These are phyloP conservation scores for Isochrysis galbana DNA, from an alignment of 78 protist species.

Conservation along the genomic window DNA sequence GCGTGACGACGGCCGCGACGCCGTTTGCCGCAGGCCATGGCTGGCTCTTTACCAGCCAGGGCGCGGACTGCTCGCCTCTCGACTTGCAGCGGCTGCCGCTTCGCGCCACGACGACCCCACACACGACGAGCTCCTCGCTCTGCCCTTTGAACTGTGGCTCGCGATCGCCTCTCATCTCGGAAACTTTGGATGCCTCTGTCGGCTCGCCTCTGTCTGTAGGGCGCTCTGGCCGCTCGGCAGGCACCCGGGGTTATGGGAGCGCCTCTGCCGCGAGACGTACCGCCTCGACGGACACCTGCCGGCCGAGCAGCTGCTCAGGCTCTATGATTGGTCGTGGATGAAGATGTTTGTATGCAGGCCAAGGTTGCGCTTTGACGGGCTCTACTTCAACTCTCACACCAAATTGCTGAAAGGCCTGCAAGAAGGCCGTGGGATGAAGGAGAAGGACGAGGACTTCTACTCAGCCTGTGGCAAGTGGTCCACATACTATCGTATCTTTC, in stretches of 20 bases:
- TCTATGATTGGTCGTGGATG: not conserved
- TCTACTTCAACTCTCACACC: not conserved
- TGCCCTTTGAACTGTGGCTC: not conserved
- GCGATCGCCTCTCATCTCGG: not conserved
- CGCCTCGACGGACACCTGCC: not conserved
- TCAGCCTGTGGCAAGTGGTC: not conserved
- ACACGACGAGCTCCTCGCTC: not conserved
- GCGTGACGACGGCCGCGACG: no score
- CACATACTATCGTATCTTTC: not conserved
- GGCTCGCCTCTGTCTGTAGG: not conserved
- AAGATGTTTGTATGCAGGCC: not conserved
- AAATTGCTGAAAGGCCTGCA: not conserved
- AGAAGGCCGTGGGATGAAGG: slow-evolving; percentile 16
- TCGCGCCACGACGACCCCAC: not conserved
- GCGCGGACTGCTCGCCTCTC: not conserved
- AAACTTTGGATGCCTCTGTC: not conserved
- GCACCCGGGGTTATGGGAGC: not conserved
- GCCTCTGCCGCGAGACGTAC: not conserved
- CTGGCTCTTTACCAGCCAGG: not conserved
- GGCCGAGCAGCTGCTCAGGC: not conserved
- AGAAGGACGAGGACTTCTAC: slow-evolving; percentile 3
- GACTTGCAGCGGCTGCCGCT: not conserved
- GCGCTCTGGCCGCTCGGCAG: not conserved
- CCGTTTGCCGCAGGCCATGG: no score
- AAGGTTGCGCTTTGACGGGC: not conserved